Percentiles rank a stretch among this genome's conserved stretches.
Conservation (phyloP, 2,329 filamentous ascomycete species). For the Colletotrichum plurivorum region DNA sequence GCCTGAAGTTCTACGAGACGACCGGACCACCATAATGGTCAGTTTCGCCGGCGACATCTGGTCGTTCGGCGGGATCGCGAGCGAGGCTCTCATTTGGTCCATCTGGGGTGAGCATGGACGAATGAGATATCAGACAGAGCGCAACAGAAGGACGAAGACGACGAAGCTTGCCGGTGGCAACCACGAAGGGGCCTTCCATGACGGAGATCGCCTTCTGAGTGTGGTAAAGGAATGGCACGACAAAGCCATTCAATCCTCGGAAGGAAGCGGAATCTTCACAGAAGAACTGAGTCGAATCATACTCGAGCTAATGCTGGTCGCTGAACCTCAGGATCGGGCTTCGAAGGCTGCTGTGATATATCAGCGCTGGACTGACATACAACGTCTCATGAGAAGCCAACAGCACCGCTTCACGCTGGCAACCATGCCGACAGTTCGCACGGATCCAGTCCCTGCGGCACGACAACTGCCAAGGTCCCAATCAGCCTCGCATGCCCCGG, state of each 20-base stretch:
- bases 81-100: neutral
- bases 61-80: neutral
- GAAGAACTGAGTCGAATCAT: neutral
- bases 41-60: neutral
- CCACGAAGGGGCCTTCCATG: constrained; percentile 19
- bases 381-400: too few relatives aligned
- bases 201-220: neutral
- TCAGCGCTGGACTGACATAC: too few relatives aligned
- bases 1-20: constrained; percentile 3
- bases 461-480: too few relatives aligned
- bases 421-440: too few relatives aligned
- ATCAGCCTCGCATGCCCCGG: too few relatives aligned
- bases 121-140: neutral
- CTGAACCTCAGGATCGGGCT: neutral
- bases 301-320: neutral
- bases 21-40: neutral
- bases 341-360: too few relatives aligned
- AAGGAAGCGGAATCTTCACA: neutral
- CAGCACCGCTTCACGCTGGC: too few relatives aligned
- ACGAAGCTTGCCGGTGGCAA: neutral
- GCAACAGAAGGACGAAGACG: neutral
- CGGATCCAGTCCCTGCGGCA: too few relatives aligned
- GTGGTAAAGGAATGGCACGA: neutral
- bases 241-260: neutral
- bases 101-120: constrained; percentile 1